Base-by-base conservation (phyloP, 768 basidiomycete species). In the Hygrocybe punicea region DNA sequence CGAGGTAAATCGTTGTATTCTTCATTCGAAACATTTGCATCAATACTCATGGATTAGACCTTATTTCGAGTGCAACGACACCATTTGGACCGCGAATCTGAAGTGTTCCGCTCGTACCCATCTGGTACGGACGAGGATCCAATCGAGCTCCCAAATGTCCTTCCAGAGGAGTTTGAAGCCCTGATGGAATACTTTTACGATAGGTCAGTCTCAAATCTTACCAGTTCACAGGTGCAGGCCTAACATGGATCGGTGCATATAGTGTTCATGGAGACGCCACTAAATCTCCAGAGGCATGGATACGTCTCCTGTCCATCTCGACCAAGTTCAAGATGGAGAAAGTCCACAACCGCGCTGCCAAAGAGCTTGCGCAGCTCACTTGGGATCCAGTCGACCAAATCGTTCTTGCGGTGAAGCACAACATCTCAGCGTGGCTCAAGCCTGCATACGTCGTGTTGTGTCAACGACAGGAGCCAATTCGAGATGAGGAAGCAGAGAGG, bases 231-330 rank as follows among this genome's bases (percentile, higher is more conserved):
- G 29, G 29, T 29, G 29, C 29, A 29, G 29, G 29, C 29, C 29
- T 29, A 29, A 29, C 29, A 29, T 8, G 29, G 29, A 29, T 8
- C 4, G 29, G 29, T 29, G 29, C 4, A 29, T 29, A 29, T 8
- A 29, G 29, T 29, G 62, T 11, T 53, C 45, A 23, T n/a, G 25
- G 56, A n/a, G 36, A 23, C 6, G 48, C 46, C 16, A 9, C 48
- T 10, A 34, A 24, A 21, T 36, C 42, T 6, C 61, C 67, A 33
- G 39, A 64, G 5, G 64, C 73, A 29, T 78, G 76, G 74, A 63
- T 74, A n/a, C 62, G 70, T n/a, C 65, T 81, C 9, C 67, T 79
- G 33, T 69, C 72, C 14, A 73, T 79, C 36, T 67, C 78, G 1
- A 71, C 73, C 13, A 70, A 73, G 57, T 76, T 70, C 50, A 62